phyloP scores from a whole-genome alignment of 2,329 filamentous ascomycete genomes.

The Apiospora phragmitis region DNA sequence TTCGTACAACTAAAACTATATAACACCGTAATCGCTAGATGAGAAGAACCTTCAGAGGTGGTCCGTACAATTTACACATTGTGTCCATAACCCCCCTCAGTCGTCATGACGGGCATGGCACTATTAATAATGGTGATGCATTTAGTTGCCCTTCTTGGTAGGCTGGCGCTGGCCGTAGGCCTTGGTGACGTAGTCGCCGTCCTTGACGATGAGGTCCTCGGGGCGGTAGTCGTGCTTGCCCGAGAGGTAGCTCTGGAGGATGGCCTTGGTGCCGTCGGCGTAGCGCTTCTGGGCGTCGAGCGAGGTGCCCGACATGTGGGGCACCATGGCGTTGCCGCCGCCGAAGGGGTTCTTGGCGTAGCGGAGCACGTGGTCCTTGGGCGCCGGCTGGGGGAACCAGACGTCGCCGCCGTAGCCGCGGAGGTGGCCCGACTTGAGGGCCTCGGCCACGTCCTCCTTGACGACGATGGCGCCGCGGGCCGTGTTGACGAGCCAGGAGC shows the following conservation, averaged over 20 bases:
- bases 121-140: neutral
- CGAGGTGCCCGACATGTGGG: slow-evolving; percentile 99
- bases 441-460: slow-evolving; percentile 97
- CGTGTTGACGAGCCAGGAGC: slow-evolving; percentile 97
- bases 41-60: neutral
- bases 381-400: slow-evolving; percentile 98
- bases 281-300: slow-evolving; percentile 96
- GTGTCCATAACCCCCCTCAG: neutral
- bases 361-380: slow-evolving; percentile 88
- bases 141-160: slow-evolving; percentile 40
- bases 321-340: slow-evolving; percentile 97
- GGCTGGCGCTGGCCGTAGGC: slow-evolving; percentile 84
- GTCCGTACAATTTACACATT: neutral
- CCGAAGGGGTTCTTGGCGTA: slow-evolving; percentile 93
- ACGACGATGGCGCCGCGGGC: slow-evolving; percentile 98
- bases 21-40: neutral
- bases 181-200: slow-evolving; percentile 93
- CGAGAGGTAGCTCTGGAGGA: slow-evolving; percentile 87
- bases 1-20: neutral
- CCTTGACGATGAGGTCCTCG: slow-evolving; percentile 87
- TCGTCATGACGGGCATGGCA: neutral
- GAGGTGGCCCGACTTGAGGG: slow-evolving; percentile 88
- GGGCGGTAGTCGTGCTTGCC: slow-evolving; percentile 85
- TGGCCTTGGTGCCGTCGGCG: slow-evolving; percentile 82
- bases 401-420: slow-evolving; percentile 86